phyloP scores from a whole-genome alignment of 352 stramenopile genomes.

The Pythium chondricola region DNA sequence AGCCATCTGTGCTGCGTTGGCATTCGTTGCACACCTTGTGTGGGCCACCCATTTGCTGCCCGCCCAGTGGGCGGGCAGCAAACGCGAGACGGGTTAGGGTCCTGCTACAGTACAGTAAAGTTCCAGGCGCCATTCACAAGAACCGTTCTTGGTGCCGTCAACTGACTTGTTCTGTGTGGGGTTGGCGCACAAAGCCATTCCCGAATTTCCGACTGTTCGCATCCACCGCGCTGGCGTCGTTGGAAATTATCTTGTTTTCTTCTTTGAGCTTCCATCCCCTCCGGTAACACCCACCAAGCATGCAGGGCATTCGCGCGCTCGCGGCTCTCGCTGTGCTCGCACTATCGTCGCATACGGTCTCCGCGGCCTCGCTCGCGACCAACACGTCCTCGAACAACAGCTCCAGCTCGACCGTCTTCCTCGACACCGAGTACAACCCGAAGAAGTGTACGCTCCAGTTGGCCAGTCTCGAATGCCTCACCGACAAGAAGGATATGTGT shows the following conservation, averaged over 20 bases:
- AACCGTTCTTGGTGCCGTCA: too few species aligned
- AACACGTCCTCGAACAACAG: conserved; percentile 45
- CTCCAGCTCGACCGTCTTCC: conserved; percentile 42
- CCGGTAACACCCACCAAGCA: conserved; percentile 1
- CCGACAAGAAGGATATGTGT: conserved; percentile 31
- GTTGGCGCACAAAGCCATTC: too few species aligned
- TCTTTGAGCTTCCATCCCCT: not conserved
- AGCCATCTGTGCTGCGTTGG: too few species aligned
- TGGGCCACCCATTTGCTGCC: too few species aligned
- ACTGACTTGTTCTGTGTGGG: too few species aligned
- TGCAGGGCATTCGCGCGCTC: conserved; percentile 7
- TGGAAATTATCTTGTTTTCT: too few species aligned
- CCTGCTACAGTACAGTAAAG: too few species aligned
- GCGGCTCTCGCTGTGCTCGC: conserved; percentile 10
- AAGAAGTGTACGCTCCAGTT: conserved; percentile 65
- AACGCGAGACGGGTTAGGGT: too few species aligned
- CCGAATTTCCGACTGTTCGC: conserved; percentile 9
- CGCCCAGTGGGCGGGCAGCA: too few species aligned
- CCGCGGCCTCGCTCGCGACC: conserved; percentile 2
- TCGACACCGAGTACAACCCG: conserved; percentile 67
- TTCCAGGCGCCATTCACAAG: too few species aligned
- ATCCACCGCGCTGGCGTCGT: too few species aligned
- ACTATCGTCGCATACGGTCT: not conserved
- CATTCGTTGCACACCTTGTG: too few species aligned
- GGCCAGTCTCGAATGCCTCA: conserved; percentile 44